phyloP scores from a whole-genome alignment of 768 basidiomycete species.

The Auriscalpium microsporum region DNA sequence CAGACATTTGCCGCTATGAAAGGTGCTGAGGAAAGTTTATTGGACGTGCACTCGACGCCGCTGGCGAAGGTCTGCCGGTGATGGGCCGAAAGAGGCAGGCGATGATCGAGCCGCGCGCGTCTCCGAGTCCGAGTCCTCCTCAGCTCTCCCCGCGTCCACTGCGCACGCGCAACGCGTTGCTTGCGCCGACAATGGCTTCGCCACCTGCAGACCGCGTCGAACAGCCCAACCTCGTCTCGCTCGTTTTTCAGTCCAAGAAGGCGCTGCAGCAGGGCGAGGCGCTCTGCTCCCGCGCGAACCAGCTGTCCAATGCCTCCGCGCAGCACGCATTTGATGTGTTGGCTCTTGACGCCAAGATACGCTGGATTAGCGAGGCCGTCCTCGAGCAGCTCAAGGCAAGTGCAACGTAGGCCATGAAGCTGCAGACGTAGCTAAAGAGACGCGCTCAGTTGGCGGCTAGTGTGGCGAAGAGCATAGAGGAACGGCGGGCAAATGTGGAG shows the following conservation, averaged over 20 bases:
- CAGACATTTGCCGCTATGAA: background rate
- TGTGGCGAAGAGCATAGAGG: conserved; percentile 68
- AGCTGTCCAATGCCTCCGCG: conserved; percentile 55
- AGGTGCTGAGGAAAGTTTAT: no score
- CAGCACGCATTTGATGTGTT: conserved; percentile 63
- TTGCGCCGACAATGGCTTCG: background rate
- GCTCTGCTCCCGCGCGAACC: conserved; percentile 61
- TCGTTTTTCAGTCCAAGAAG: conserved; percentile 76
- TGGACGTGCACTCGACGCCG: no score
- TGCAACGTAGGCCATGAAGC: background rate
- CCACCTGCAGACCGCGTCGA: conserved; percentile 19
- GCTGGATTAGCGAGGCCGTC: conserved; percentile 69
- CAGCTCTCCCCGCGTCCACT: background rate
- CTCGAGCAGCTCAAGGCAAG: conserved; percentile 68
- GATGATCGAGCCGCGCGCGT: background rate
- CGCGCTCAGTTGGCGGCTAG: conserved; percentile 51
- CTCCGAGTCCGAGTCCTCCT: conserved; percentile 1
- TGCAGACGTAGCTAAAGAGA: background rate
- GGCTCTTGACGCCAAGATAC: conserved; percentile 70
- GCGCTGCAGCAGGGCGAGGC: conserved; percentile 73
- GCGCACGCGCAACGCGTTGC: background rate
- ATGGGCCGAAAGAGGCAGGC: no score
- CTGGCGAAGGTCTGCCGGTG: no score
- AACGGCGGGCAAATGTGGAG: conserved; percentile 53
- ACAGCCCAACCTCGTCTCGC: conserved; percentile 60